Percentiles rank a stretch among this genome's conserved stretches.
These are phyloP conservation scores for Globisporangium apiculatum DNA, from an alignment of 352 stramenopile genomes.

Conservation along the genomic window DNA sequence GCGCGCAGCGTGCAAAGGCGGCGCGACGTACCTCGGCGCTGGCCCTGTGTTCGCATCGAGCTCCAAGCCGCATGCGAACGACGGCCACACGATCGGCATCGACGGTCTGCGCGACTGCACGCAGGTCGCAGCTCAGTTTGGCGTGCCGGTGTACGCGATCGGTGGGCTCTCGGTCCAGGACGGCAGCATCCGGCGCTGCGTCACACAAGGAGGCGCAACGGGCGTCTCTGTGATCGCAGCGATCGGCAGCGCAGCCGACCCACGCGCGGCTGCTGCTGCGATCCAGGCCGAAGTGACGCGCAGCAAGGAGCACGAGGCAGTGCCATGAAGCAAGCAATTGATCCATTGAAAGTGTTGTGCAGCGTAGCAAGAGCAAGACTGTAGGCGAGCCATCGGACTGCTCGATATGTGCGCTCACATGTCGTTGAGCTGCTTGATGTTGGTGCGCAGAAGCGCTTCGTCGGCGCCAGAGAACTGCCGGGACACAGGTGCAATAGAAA, in stretches of 20 bases:
- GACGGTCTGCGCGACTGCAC: constrained; percentile 25
- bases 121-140: constrained; percentile 14
- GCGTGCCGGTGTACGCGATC: constrained; percentile 45
- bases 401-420: constrained; percentile 17
- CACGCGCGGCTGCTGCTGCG: constrained; percentile 13
- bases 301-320: not conserved
- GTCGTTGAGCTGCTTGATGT: constrained; percentile 71
- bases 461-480: constrained; percentile 79
- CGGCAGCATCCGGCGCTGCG: constrained; percentile 28
- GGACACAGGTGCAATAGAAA: not conserved
- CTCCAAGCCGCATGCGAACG: constrained; percentile 49
- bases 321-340: no score
- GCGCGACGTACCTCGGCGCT: constrained; percentile 42
- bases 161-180: constrained; percentile 33
- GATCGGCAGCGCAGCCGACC: constrained; percentile 30
- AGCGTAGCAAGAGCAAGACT: not conserved
- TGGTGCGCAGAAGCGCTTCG: constrained; percentile 58
- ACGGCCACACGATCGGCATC: constrained; percentile 38
- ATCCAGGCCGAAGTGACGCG: constrained; percentile 20
- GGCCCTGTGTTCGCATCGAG: constrained; percentile 45
- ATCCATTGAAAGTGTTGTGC: not conserved
- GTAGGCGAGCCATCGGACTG: no score
- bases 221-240: constrained; percentile 48
- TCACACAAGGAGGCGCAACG: constrained; percentile 25
- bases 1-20: constrained; percentile 25